Percentiles rank a stretch among this genome's conserved stretches.
Conservation (phyloP, 345 rosid species). For the Pugionium cornutum region DNA sequence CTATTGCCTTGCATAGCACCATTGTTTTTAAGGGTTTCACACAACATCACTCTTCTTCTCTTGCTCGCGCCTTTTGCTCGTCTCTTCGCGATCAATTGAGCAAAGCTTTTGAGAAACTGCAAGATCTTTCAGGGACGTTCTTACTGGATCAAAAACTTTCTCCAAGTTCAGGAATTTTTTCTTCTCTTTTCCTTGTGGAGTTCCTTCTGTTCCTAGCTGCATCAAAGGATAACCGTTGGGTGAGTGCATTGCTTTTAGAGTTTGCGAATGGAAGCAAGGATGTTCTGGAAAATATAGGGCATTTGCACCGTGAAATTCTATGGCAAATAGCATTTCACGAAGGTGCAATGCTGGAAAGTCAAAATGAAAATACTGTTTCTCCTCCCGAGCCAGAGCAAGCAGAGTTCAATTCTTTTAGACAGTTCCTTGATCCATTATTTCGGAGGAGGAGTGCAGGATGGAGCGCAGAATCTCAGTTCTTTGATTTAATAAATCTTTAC, state of each 20-base stretch:
- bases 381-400: slow-evolving; percentile 54
- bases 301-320: slow-evolving; percentile 79
- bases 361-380: slow-evolving; percentile 49
- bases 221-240: slow-evolving; percentile 92
- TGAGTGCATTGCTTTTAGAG: slow-evolving; percentile 83
- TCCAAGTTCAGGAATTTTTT: slow-evolving; percentile 63
- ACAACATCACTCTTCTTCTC: slow-evolving; percentile 86
- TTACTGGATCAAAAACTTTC: slow-evolving; percentile 63
- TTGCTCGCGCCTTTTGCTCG: slow-evolving; percentile 84
- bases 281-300: slow-evolving; percentile 84
- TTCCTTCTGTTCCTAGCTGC: slow-evolving; percentile 92
- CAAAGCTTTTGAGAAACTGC: slow-evolving; percentile 65
- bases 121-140: slow-evolving; percentile 57
- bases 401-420: slow-evolving; percentile 82
- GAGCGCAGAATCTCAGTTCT: slow-evolving; percentile 84
- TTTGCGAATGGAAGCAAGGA: slow-evolving; percentile 79
- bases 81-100: slow-evolving; percentile 76
- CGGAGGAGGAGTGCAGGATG: slow-evolving; percentile 85
- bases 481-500: slow-evolving; percentile 87
- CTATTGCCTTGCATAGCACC: slow-evolving; percentile 93
- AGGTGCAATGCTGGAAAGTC: slow-evolving; percentile 67
- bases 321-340: slow-evolving; percentile 89
- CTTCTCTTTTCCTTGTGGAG: slow-evolving; percentile 87
- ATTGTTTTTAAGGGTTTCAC: slow-evolving; percentile 97
- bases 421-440: slow-evolving; percentile 86